Base-by-base conservation (phyloP, 495 filamentous ascomycete genomes). In the Copromyces sp. region DNA sequence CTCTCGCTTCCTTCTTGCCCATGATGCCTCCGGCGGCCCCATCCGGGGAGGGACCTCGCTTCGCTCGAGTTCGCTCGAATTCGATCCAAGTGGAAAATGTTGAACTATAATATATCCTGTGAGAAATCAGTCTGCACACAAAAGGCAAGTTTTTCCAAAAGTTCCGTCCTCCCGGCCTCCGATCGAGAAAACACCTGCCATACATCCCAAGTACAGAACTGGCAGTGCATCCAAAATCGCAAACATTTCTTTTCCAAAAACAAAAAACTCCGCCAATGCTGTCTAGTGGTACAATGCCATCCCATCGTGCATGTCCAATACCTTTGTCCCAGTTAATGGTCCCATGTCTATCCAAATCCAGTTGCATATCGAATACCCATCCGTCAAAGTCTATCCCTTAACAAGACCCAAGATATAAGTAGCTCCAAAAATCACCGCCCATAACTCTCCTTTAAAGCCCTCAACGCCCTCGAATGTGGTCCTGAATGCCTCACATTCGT, bases 401-500 rank as follows among this genome's bases (percentile, higher is more conserved):
- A 24, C 9, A 6, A 53, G 2, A 53, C 2, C 20, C 45, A 53
- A 14, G n/a, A n/a, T n/a, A n/a, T n/a, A n/a, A n/a, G n/a, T n/a
- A n/a, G n/a, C n/a, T n/a, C n/a, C n/a, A n/a, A n/a, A n/a, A n/a
- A 35, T 65, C 14, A 65, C 69, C 42, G 38, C 12, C 42, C 39
- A 38, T 71, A 71, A 29, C 39, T 71, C 69, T 71, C 69, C 69
- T 71, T 71, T 5, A 71, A 35, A 8, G 14, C 39, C 47, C 69
- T 32, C 69, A 61, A 37, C 8, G 69, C 69, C 69, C 69, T 47
- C 20, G 14, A 71, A 37, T 71, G 44, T 4, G 69, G 69, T n/a
- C 69, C 69, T 11, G 44, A 71, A 44, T 71, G 44, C 24, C 69
- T 45, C 17, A 71, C 69, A n/a, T 71, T 71, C 11, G 69, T 71